Conservation (phyloP, 2,329 filamentous ascomycete genomes). For the Cercospora nicotianae region DNA sequence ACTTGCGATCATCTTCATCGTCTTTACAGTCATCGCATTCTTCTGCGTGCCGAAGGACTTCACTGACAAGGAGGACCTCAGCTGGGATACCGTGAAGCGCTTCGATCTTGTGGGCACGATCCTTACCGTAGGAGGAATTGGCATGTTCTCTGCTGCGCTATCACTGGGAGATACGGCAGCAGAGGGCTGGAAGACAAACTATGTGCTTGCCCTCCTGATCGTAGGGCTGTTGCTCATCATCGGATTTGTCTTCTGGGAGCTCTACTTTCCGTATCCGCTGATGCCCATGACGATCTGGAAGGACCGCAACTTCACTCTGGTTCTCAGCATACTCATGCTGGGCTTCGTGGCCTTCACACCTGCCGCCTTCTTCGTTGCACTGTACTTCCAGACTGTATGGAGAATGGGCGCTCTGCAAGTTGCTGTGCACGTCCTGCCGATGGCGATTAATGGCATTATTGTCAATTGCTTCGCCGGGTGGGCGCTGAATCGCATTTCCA, state of each 20-base stretch:
- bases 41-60: constrained; percentile 62
- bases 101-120: constrained; percentile 63
- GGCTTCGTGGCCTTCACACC: constrained; percentile 62
- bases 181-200: constrained; percentile 62
- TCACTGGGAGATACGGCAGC: constrained; percentile 57
- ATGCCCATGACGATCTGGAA: constrained; percentile 59
- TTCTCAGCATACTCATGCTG: constrained; percentile 58
- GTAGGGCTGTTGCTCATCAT: constrained; percentile 58
- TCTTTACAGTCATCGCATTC: constrained; percentile 58
- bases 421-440: constrained; percentile 64
- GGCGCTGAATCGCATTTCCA: constrained; percentile 63
- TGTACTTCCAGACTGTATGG: constrained; percentile 63
- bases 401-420: constrained; percentile 57
- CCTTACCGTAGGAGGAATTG: constrained; percentile 64
- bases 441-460: constrained; percentile 62
- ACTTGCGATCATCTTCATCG: constrained; percentile 62
- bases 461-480: constrained; percentile 64
- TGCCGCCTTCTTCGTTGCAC: constrained; percentile 51
- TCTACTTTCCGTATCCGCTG: constrained; percentile 48
- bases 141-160: constrained; percentile 63
- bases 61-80: constrained; percentile 48
- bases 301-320: constrained; percentile 64
- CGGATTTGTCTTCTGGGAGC: constrained; percentile 64
- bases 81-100: constrained; percentile 52
- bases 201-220: constrained; percentile 63